phyloP scores from a whole-genome alignment of 768 basidiomycete species.

The Psilocybe cyanescens region DNA sequence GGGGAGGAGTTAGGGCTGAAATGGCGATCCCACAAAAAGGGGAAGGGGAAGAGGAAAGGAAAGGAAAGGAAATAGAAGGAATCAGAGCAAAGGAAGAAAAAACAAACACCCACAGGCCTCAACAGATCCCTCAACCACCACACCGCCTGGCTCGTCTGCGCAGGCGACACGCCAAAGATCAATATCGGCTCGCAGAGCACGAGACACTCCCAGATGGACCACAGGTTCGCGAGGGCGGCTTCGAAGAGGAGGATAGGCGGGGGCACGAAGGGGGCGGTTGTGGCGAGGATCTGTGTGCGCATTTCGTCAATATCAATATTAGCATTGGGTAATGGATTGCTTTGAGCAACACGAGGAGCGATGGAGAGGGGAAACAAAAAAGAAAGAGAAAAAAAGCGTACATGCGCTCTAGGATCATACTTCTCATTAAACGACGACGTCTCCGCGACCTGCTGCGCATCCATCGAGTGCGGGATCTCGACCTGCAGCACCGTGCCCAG shows the following conservation, averaged over 20 bases:
- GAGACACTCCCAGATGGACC: conserved; percentile 94
- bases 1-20: neutral
- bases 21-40: neutral
- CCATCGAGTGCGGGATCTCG: conserved; percentile 67
- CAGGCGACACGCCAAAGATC: conserved; percentile 79
- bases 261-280: conserved; percentile 59
- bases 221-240: conserved; percentile 65
- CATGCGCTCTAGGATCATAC: conserved; percentile 57
- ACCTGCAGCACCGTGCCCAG: conserved; percentile 76
- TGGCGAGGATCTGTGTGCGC: conserved; percentile 63
- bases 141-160: conserved; percentile 83
- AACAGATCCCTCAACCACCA: conserved; percentile 93
- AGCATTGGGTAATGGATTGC: too few relatives aligned
- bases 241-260: conserved; percentile 66
- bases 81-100: neutral
- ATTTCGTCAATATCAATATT: too few relatives aligned
- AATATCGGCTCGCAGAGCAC: conserved; percentile 90
- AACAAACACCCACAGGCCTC: conserved; percentile 62
- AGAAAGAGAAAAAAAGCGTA: conserved; percentile 28
- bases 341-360: too few relatives aligned
- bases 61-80: neutral
- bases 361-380: neutral
- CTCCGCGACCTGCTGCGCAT: conserved; percentile 75
- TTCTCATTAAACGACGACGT: conserved; percentile 52
- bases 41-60: neutral